Evolutionary conservation across 2,329 filamentous ascomycete genomes (phyloP).

Genomic region (Colletotrichum plurivorum): DNA sequence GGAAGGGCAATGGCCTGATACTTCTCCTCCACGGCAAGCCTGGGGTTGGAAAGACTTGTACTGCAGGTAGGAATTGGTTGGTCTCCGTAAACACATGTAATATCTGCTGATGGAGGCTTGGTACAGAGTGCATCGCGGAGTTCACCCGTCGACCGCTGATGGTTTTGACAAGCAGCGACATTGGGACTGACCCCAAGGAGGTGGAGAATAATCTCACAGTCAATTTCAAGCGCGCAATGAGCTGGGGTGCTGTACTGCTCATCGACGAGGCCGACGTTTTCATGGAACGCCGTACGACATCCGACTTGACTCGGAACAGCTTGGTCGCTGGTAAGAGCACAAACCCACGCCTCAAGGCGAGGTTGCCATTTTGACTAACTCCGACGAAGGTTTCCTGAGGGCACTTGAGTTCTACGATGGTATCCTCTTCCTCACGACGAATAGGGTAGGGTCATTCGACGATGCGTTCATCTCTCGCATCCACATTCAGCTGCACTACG

Average conservation of each 20-base stretch:
- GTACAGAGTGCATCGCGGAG: slow-evolving; percentile 51
- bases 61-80: slow-evolving; percentile 20
- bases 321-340: slow-evolving; percentile 36
- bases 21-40: slow-evolving; percentile 32
- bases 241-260: slow-evolving; percentile 47
- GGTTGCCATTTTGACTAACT: not conserved
- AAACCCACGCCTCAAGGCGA: not conserved
- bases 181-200: slow-evolving; percentile 35
- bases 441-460: slow-evolving; percentile 48
- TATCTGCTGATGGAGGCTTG: not conserved
- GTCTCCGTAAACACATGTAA: not conserved
- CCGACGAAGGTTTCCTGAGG: slow-evolving; percentile 45
- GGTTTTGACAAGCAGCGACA: slow-evolving; percentile 47
- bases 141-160: slow-evolving; percentile 50
- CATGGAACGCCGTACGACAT: slow-evolving; percentile 39
- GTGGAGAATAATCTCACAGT: slow-evolving; percentile 38
- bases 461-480: slow-evolving; percentile 50
- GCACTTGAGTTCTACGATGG: slow-evolving; percentile 50
- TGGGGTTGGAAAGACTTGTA: slow-evolving; percentile 37
- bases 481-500: slow-evolving; percentile 48
- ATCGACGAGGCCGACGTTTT: slow-evolving; percentile 49
- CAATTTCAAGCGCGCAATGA: slow-evolving; percentile 43
- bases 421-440: slow-evolving; percentile 50
- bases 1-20: slow-evolving; percentile 31
- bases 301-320: slow-evolving; percentile 39